Conservation (phyloP, 495 filamentous ascomycete species). For the Rostrohypoxylon terebratum region DNA sequence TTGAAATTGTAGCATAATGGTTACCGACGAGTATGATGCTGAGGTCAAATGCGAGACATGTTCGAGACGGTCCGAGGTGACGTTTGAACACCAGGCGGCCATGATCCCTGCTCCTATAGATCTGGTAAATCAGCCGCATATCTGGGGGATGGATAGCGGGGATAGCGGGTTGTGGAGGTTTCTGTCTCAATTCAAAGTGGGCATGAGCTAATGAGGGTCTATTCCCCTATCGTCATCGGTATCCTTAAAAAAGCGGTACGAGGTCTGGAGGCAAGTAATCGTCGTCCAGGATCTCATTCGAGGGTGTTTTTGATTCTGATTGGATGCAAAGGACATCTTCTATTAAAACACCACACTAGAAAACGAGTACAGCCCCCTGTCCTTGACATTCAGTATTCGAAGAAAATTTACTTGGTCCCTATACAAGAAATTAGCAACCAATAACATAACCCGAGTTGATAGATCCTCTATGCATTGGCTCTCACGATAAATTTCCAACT, state of each 20-base stretch:
- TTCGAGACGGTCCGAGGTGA: neutral
- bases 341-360: too few relatives aligned
- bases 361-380: too few relatives aligned
- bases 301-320: too few relatives aligned
- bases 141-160: neutral
- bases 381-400: too few relatives aligned
- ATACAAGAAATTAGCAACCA: neutral
- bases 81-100: neutral
- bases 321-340: too few relatives aligned
- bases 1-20: neutral
- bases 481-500: neutral
- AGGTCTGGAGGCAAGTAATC: too few relatives aligned
- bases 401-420: too few relatives aligned
- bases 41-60: neutral
- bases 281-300: too few relatives aligned
- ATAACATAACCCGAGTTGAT: neutral
- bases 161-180: neutral
- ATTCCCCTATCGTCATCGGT: too few relatives aligned
- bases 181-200: neutral
- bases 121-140: slow-evolving; percentile 1
- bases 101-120: neutral
- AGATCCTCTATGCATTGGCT: neutral
- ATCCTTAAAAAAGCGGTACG: too few relatives aligned
- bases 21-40: neutral
- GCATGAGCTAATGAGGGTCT: neutral